phyloP scores from a whole-genome alignment of 768 basidiomycete species.

The Coprinellus aureogranulatus region DNA sequence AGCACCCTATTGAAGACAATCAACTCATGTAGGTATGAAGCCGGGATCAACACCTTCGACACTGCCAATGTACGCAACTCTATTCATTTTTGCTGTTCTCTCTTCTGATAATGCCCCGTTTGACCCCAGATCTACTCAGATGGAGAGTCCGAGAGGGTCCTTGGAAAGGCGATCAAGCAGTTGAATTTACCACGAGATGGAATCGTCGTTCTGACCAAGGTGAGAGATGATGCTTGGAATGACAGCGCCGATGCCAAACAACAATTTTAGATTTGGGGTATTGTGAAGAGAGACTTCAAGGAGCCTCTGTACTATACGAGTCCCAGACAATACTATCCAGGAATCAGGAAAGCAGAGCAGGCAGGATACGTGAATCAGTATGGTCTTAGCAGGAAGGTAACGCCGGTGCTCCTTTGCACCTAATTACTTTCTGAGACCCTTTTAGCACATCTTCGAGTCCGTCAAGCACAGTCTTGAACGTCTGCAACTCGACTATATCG shows the following conservation, averaged over 20 bases:
- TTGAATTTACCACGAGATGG: conserved; percentile 67
- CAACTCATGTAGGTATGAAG: conserved; percentile 43
- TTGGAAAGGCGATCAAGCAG: conserved; percentile 71
- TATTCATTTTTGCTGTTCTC: background rate
- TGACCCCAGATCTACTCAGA: conserved; percentile 56
- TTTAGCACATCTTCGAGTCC: conserved; percentile 69
- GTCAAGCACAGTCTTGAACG: conserved; percentile 62
- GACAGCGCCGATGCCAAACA: background rate
- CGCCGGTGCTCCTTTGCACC: background rate
- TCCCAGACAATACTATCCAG: too few relatives aligned
- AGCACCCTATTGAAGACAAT: too few relatives aligned
- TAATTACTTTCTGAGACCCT: conserved; percentile 13
- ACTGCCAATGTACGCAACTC: conserved; percentile 42
- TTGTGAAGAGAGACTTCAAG: conserved; percentile 24
- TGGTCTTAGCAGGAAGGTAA: conserved; percentile 36
- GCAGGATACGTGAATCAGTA: conserved; percentile 56
- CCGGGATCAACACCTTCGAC: conserved; percentile 64
- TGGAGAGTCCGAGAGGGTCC: conserved; percentile 60
- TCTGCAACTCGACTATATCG: conserved; percentile 74
- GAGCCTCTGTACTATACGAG: conserved; percentile 8
- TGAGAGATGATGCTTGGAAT: conserved; percentile 15
- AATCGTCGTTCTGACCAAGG: conserved; percentile 79
- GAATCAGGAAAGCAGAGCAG: conserved; percentile 28
- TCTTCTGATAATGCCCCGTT: background rate
- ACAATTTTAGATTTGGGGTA: conserved; percentile 34